These are phyloP conservation scores for Primulina huaijiensis DNA, from an alignment of 257 asterid species.

Conservation along the genomic window DNA sequence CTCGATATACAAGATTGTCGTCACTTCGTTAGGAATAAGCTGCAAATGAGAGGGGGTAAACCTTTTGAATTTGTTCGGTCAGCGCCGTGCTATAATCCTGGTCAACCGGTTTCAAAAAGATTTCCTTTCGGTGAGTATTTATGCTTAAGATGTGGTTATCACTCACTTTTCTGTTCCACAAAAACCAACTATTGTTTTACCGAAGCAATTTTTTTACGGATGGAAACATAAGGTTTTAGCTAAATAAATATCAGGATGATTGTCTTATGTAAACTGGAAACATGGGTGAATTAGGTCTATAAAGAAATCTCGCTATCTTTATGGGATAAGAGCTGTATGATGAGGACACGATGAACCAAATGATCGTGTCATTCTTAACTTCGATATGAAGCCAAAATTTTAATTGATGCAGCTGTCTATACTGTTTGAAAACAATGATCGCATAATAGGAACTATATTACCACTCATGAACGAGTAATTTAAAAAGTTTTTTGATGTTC, in stretches of 20 bases:
- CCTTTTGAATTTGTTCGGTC: constrained; percentile 76
- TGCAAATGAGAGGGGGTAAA: constrained; percentile 54
- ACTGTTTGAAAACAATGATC: background rate
- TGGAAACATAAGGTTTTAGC: background rate
- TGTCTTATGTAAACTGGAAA: no score
- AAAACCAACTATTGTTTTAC: background rate
- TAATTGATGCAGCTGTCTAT: background rate
- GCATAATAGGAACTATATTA: background rate
- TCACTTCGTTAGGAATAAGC: constrained; percentile 53
- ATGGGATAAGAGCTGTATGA: no score
- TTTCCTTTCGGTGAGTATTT: constrained; percentile 51
- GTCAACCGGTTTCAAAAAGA: constrained; percentile 34
- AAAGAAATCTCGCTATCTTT: background rate
- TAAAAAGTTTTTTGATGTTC: background rate
- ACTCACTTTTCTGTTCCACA: background rate
- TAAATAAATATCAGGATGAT: background rate
- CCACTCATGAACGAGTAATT: background rate
- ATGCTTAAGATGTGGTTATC: constrained; percentile 1
- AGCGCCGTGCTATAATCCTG: constrained; percentile 60
- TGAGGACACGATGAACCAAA: background rate
- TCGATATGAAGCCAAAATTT: background rate
- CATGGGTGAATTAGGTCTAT: background rate
- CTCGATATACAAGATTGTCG: constrained; percentile 56
- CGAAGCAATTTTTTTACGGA: no score
- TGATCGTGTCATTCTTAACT: background rate